Base-by-base conservation (phyloP, 352 stramenopile genomes). In the Globisporangium cylindrosporum region DNA sequence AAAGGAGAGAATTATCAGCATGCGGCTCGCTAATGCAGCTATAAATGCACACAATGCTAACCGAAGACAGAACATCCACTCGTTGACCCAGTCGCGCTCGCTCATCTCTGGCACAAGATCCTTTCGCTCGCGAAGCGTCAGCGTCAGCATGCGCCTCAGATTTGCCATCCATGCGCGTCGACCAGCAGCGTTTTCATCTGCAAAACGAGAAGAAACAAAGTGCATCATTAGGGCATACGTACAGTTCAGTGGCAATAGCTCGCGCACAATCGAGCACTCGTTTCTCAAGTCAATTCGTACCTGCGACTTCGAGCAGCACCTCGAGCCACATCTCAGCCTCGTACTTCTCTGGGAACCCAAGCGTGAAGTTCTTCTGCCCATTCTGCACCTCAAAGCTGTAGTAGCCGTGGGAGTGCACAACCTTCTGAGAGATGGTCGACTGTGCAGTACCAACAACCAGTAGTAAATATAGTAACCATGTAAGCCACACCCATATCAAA, bases 31-130 rank as follows among this genome's bases (percentile, higher is more conserved):
- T 48, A 43, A 27, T 43, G 54, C 61, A 63, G 71, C 27, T 27
- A 62, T 10, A 29, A 7, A 25, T 8, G 24, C 27, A 27, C 8
- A 24, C 49, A 25, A 58, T 64, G 8, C 75, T 61, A 62, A 88
- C 79, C 78, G 76, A 18, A 91, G 62, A 67, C 86, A 94, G 48
- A 89, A 91, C 25, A 83, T 82, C 88, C 88, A 95, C 67, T 95
- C 88, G 27, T 75, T 89, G 57, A 88, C 78, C 88, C 88, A 95
- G 67, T 95, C 88, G 18, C 88, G 74, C 12, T 91, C 74, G 14
- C 78, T 76, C 80, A 95, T 91, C 0, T 75, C 68, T 0, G 73
- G 63, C 22, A 91, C 75, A 20, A 93, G 48, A 7, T 88, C 70
- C 1, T 74, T 73, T 51, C 88, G 82, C 38, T 93, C 79, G 12